Conservation (phyloP, 306 rosid genomes). For the Prunus armeniaca region DNA sequence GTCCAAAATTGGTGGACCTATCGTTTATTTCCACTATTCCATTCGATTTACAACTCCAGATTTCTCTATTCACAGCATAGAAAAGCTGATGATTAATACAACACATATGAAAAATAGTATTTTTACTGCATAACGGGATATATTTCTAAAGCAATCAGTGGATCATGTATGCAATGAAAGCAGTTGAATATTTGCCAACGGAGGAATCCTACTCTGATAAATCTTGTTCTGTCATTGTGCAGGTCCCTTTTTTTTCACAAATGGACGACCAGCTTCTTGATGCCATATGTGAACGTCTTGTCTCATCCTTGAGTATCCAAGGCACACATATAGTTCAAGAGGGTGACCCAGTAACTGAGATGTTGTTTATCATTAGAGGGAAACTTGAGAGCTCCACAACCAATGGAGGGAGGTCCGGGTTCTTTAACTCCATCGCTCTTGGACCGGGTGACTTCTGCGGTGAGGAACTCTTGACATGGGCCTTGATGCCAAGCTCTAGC, state of each 20-base stretch:
- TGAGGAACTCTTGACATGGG: constrained; percentile 89
- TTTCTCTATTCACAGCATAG: not conserved
- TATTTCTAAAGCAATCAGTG: not conserved
- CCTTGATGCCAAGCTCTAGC: constrained; percentile 73
- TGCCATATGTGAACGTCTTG: constrained; percentile 88
- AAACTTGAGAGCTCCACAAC: constrained; percentile 90
- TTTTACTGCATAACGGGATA: not conserved
- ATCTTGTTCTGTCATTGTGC: constrained; percentile 10
- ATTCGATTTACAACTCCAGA: not conserved
- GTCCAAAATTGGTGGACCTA: not conserved
- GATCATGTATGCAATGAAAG: not conserved
- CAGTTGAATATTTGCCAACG: not conserved
- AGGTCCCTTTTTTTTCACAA: constrained; percentile 95
- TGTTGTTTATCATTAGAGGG: constrained; percentile 84
- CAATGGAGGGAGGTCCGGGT: constrained; percentile 74
- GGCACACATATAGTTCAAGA: constrained; percentile 71
- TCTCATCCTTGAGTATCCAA: constrained; percentile 66
- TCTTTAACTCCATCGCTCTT: constrained; percentile 80
- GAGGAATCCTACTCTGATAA: not conserved
- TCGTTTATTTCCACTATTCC: not conserved
- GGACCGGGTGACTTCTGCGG: constrained; percentile 87
- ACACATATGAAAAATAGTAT: not conserved
- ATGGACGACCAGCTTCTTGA: constrained; percentile 96
- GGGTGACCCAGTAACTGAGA: constrained; percentile 79
- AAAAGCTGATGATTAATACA: not conserved